These are phyloP conservation scores for Hyaloscypha bicolor DNA, from an alignment of 495 filamentous ascomycete species.

Conservation along the genomic window DNA sequence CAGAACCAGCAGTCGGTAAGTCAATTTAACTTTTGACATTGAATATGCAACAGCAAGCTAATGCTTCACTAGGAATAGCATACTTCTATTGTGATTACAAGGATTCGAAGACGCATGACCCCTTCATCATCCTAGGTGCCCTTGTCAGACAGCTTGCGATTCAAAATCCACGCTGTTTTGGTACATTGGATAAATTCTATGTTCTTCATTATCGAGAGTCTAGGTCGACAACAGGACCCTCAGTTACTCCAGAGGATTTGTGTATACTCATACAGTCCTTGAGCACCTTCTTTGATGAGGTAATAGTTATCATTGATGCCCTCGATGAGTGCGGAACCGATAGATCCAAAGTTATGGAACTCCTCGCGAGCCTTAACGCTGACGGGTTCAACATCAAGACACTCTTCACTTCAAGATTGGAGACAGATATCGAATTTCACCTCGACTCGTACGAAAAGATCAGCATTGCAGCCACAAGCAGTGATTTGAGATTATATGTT, in stretches of 20 bases:
- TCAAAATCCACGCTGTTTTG: not conserved
- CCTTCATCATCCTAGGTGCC: not conserved
- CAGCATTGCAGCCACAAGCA: constrained; percentile 8
- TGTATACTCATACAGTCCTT: not conserved
- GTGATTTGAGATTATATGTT: constrained; percentile 6
- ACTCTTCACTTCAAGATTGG: constrained; percentile 5
- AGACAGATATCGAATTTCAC: constrained; percentile 2
- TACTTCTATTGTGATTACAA: constrained; percentile 18
- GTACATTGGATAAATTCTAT: constrained; percentile 3
- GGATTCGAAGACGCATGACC: constrained; percentile 6
- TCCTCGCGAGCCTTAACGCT: not conserved
- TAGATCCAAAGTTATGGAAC: constrained; percentile 5
- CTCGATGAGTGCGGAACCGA: constrained; percentile 2
- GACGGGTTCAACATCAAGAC: constrained; percentile 1
- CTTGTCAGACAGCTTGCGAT: constrained; percentile 3
- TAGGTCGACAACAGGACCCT: not conserved
- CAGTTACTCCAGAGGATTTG: not conserved
- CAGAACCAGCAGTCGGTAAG: not conserved
- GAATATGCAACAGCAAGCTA: not conserved
- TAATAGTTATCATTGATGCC: constrained; percentile 3
- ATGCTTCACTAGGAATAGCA: not conserved
- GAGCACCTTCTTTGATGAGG: constrained; percentile 2
- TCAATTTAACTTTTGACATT: not conserved
- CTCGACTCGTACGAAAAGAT: not conserved
- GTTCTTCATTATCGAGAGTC: not conserved